phyloP scores from a whole-genome alignment of 495 filamentous ascomycete species.

The Mycothermus thermophilus region DNA sequence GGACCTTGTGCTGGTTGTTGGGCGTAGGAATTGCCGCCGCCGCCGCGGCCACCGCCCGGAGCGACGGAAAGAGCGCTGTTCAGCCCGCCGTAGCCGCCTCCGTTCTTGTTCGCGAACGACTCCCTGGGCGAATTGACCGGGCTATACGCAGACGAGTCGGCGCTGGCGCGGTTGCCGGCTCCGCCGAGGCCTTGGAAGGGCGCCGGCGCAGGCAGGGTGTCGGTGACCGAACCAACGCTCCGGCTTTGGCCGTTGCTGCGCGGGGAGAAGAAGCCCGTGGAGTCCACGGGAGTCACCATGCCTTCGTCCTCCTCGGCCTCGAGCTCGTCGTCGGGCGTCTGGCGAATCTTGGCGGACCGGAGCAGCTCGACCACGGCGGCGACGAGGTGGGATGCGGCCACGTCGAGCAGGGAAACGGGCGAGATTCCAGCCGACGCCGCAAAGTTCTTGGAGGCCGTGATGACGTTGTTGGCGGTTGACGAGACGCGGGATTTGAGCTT shows the following conservation, averaged over 20 bases:
- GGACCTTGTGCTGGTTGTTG: constrained; percentile 8
- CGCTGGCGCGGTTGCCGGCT: constrained; percentile 26
- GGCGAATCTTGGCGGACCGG: constrained; percentile 66
- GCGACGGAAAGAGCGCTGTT: constrained; percentile 24
- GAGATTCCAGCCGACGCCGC: constrained; percentile 68
- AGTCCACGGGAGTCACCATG: constrained; percentile 38
- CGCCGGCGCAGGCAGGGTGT: constrained; percentile 27
- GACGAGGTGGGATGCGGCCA: constrained; percentile 84
- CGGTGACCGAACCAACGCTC: constrained; percentile 21
- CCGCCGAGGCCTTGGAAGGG: constrained; percentile 37
- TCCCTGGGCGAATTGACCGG: constrained; percentile 40
- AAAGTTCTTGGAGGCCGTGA: constrained; percentile 87
- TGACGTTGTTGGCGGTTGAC: constrained; percentile 86
- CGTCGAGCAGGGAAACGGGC: constrained; percentile 86
- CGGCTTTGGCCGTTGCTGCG: constrained; percentile 25
- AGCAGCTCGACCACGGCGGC: constrained; percentile 75
- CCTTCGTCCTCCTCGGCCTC: constrained; percentile 58
- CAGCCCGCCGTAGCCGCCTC: constrained; percentile 15
- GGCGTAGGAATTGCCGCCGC: constrained; percentile 7
- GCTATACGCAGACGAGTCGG: constrained; percentile 42
- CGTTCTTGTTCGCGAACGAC: constrained; percentile 21
- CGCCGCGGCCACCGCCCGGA: constrained; percentile 13
- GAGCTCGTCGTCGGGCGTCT: constrained; percentile 57
- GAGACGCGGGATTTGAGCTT: constrained; percentile 71
- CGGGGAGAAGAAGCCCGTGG: constrained; percentile 39